Base-by-base conservation (phyloP, 768 basidiomycete species). In the Cubamyces sp. region DNA sequence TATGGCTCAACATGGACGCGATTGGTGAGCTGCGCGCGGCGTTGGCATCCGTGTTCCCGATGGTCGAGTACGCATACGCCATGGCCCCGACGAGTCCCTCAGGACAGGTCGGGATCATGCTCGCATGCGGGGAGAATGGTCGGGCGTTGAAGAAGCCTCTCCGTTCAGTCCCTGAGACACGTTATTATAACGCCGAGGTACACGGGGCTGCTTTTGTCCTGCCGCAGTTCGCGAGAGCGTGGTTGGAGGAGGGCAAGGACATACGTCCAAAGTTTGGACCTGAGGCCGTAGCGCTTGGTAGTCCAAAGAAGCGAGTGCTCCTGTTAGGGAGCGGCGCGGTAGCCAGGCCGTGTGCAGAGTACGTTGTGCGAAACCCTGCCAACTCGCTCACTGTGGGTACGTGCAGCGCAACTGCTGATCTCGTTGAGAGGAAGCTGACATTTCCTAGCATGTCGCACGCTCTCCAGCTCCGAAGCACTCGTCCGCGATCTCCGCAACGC, bases 51-150 rank as follows among this genome's bases (percentile, higher is more conserved):
- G 76, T 97, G 62, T 99, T 98, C 81, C 82, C 90, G 37, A 84
- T 85, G 15, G 81, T 87, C 42, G 90, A 94, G 71, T 99, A 97
- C 73, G 97, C 94, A 14, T 97, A 83, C 77, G 95, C 95, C 62
- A 97, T 94, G n/a, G 95, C 98, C 66, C 96, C 96, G 0, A 97
- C 96, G 14, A 98, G 98, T 77, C 97, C 97, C n/a, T 90, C 92
- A n/a, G 97, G 97, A 40, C 95, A 96, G 73, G 98, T 98, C 70
- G 96, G 97, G 21, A 95, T 96, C 78, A 82, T 96, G 67, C 80
- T 98, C 50, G 92, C 90, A 74, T 88, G 94, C 57, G 94, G 90
- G 76, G 88, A 88, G 28, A 74, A 78, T 14, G 81, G 78, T 25
- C 82, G 91, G 52, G 85, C 90, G 71, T 76, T 99, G 64, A 83